These are phyloP conservation scores for Paramecium tetraurelia DNA, from an alignment of 73 alveolate species.

Conservation along the genomic window DNA sequence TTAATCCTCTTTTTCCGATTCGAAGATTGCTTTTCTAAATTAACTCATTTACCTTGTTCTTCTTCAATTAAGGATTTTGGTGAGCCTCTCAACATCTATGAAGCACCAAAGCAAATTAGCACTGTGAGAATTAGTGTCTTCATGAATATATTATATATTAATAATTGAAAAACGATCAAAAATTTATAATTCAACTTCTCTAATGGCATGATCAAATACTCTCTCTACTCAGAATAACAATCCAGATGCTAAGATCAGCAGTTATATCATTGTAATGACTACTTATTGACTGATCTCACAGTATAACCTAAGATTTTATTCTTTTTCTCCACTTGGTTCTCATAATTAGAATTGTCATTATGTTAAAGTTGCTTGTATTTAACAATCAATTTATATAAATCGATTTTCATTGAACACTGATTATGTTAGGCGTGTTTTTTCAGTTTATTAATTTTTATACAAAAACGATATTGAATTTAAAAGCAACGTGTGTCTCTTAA, in stretches of 20 bases:
- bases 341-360: not conserved
- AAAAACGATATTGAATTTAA: not conserved
- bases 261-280: not conserved
- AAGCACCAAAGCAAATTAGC: slow-evolving; percentile 21
- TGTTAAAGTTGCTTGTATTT: not conserved
- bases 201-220: not conserved
- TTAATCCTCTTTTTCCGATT: not conserved
- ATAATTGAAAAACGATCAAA: slow-evolving; percentile 24
- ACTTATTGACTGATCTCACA: not conserved
- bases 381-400: not conserved
- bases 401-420: not conserved
- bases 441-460: not conserved
- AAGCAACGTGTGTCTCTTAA: not conserved
- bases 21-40: not conserved
- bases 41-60: slow-evolving; percentile 4
- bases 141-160: slow-evolving; percentile 17
- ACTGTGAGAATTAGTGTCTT: not conserved
- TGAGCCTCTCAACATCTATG: slow-evolving; percentile 34
- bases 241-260: not conserved
- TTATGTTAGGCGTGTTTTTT: not conserved
- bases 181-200: not conserved
- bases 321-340: not conserved
- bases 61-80: slow-evolving; percentile 16
- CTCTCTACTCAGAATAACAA: not conserved
- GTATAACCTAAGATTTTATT: not conserved